Evolutionary conservation across 2,329 filamentous ascomycete species (phyloP).

Genomic region (Colletotrichum spaethianum): DNA sequence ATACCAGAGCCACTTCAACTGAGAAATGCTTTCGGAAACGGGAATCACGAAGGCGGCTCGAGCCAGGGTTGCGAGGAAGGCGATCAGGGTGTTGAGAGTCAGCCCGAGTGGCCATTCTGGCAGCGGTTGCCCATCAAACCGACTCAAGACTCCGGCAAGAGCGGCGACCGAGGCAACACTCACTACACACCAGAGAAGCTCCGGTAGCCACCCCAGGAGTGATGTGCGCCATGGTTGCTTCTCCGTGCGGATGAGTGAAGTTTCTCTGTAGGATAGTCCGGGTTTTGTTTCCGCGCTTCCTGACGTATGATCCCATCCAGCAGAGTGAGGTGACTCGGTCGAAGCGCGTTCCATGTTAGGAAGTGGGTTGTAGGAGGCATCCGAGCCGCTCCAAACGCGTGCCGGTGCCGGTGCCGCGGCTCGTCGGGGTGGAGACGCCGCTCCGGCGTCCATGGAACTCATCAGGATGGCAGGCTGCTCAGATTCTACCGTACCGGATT

Average conservation of each 20-base stretch:
- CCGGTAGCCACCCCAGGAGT: slow-evolving; percentile 5
- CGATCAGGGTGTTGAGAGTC: slow-evolving; percentile 48
- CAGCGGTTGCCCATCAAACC: neutral
- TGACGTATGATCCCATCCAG: neutral
- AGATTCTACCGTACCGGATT: neutral
- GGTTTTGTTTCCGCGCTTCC: neutral
- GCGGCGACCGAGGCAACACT: slow-evolving; percentile 17
- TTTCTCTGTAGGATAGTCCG: neutral
- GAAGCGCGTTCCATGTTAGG: neutral
- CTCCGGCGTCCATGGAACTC: neutral
- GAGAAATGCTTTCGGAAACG: slow-evolving; percentile 45
- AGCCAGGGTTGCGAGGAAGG: slow-evolving; percentile 46
- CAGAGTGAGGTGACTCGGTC: neutral
- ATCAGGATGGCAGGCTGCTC: neutral
- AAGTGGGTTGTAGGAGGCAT: neutral
- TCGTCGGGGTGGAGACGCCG: neutral
- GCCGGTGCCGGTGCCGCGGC: neutral
- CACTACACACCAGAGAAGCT: slow-evolving; percentile 3
- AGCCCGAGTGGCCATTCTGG: slow-evolving; percentile 43
- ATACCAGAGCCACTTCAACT: slow-evolving; percentile 48
- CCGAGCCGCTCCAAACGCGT: neutral
- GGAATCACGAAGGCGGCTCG: slow-evolving; percentile 45
- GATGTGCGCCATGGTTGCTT: neutral
- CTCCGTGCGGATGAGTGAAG: neutral
- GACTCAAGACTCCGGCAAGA: neutral